phyloP scores from a whole-genome alignment of 2,329 filamentous ascomycete species.

The Apiospora kogelbergensis region DNA sequence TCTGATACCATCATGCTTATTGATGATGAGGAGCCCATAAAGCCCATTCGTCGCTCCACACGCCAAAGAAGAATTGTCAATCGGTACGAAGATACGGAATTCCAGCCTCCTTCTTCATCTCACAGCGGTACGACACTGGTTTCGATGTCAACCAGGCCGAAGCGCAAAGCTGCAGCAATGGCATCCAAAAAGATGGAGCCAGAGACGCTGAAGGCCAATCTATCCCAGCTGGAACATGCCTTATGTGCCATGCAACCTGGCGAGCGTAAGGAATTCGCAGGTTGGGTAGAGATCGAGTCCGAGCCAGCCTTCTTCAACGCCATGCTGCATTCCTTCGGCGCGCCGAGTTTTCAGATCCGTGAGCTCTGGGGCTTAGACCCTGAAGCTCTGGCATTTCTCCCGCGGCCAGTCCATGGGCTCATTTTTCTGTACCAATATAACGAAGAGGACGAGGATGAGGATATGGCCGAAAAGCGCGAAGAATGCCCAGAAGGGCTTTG shows the following conservation, averaged over 20 bases:
- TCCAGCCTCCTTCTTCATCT: conserved; percentile 5
- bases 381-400: conserved; percentile 59
- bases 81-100: conserved; percentile 11
- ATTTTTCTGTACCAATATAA: conserved; percentile 82
- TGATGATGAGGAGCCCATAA: neutral
- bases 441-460: conserved; percentile 49
- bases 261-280: conserved; percentile 63
- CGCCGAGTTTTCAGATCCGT: conserved; percentile 69
- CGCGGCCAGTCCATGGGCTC: conserved; percentile 78
- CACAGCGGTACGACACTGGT: neutral
- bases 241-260: conserved; percentile 47
- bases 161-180: conserved; percentile 42
- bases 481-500: conserved; percentile 68
- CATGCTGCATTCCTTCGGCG: conserved; percentile 78
- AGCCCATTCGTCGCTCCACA: conserved; percentile 9
- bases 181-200: conserved; percentile 31
- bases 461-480: conserved; percentile 52
- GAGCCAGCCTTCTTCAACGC: conserved; percentile 87
- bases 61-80: conserved; percentile 7
- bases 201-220: conserved; percentile 35
- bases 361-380: conserved; percentile 76
- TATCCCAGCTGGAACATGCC: conserved; percentile 44
- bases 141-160: conserved; percentile 31
- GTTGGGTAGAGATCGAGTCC: conserved; percentile 84
- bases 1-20: neutral